Percentiles rank a stretch among this genome's conserved stretches.
These are phyloP conservation scores for Aaosphaeria arxii DNA, from an alignment of 2,329 filamentous ascomycete species.

Conservation along the genomic window DNA sequence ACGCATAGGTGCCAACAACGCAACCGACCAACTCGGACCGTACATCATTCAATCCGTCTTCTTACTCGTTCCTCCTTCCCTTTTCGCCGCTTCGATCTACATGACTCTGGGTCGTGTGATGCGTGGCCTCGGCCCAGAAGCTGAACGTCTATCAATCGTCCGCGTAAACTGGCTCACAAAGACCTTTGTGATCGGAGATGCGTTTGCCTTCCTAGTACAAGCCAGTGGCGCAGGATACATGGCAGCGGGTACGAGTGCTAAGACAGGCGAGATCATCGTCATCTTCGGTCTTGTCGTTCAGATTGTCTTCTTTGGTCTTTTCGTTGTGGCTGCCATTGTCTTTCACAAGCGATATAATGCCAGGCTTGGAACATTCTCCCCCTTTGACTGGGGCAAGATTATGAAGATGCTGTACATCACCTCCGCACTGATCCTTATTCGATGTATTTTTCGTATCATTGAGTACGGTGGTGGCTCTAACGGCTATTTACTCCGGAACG, in stretches of 20 bases:
- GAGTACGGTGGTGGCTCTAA: conserved; percentile 45
- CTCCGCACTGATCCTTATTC: conserved; percentile 47
- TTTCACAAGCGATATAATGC: conserved; percentile 9
- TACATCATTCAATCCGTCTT: conserved; percentile 34
- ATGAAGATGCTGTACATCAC: conserved; percentile 44
- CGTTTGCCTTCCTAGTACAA: conserved; percentile 44
- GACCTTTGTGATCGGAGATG: conserved; percentile 43
- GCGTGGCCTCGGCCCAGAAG: conserved; percentile 25
- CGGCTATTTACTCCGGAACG: conserved; percentile 39
- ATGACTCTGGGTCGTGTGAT: conserved; percentile 49
- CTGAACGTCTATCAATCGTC: conserved; percentile 39
- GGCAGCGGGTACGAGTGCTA: conserved; percentile 5
- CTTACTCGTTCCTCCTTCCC: conserved; percentile 44
- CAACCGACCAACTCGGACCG: not conserved
- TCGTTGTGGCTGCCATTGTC: conserved; percentile 31
- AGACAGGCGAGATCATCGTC: conserved; percentile 43
- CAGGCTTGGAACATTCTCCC: not conserved
- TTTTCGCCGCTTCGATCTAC: conserved; percentile 49
- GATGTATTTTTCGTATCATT: conserved; percentile 48
- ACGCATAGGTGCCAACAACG: not conserved
- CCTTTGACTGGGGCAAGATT: conserved; percentile 25
- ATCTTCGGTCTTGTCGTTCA: conserved; percentile 48
- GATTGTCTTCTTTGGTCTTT: conserved; percentile 49
- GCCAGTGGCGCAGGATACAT: conserved; percentile 38
- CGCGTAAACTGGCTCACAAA: conserved; percentile 38